phyloP scores from a whole-genome alignment of 2,329 filamentous ascomycete genomes.

The Dothideomycetidae sp. region DNA sequence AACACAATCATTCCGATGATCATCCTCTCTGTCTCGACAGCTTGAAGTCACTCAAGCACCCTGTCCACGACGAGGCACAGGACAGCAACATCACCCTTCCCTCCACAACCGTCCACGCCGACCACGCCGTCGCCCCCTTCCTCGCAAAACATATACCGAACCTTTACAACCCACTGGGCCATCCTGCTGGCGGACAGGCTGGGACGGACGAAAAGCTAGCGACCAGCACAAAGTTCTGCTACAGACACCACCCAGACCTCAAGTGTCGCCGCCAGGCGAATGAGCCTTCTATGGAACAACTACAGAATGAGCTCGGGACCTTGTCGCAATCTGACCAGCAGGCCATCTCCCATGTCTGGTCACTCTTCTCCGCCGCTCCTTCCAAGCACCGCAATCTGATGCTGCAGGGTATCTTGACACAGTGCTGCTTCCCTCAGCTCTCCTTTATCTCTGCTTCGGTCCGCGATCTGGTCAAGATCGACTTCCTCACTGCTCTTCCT shows the following conservation, averaged over 20 bases:
- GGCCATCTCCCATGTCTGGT: slow-evolving; percentile 95
- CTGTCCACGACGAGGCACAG: slow-evolving; percentile 12
- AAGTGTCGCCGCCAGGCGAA: slow-evolving; percentile 88
- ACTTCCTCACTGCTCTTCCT: slow-evolving; percentile 81
- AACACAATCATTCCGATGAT: slow-evolving; percentile 22
- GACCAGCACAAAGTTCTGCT: slow-evolving; percentile 70
- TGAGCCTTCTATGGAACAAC: slow-evolving; percentile 88
- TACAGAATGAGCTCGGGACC: slow-evolving; percentile 74
- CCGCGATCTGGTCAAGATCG: slow-evolving; percentile 90
- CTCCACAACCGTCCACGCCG: slow-evolving; percentile 46
- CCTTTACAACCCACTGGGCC: slow-evolving; percentile 67
- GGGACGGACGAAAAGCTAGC: slow-evolving; percentile 22
- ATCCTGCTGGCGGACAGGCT: slow-evolving; percentile 1
- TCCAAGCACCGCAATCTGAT: slow-evolving; percentile 90
- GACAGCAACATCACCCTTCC: slow-evolving; percentile 27
- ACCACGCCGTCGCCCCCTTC: slow-evolving; percentile 73
- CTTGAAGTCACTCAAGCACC: slow-evolving; percentile 3
- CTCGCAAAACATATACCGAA: slow-evolving; percentile 80
- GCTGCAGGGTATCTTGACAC: slow-evolving; percentile 87
- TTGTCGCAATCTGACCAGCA: slow-evolving; percentile 78
- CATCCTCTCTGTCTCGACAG: slow-evolving; percentile 16
- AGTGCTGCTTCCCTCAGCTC: slow-evolving; percentile 94
- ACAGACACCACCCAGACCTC: slow-evolving; percentile 82
- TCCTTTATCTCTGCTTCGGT: slow-evolving; percentile 85
- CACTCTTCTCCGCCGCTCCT: slow-evolving; percentile 87